phyloP scores from a whole-genome alignment of 345 rosid genomes.

The Atalantia buxifolia region DNA sequence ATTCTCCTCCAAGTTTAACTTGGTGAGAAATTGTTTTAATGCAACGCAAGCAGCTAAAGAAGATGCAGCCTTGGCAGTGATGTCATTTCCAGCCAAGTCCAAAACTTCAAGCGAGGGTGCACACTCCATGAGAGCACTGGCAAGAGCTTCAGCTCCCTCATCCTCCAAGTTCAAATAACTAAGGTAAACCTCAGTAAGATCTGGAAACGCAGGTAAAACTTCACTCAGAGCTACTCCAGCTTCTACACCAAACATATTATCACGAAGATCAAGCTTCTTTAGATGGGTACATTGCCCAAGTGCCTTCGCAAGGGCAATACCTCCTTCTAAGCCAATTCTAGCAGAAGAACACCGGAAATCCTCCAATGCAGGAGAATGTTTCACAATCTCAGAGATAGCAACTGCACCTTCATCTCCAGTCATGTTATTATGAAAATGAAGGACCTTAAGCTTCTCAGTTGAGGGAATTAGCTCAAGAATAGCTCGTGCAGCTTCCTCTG shows the following conservation, averaged over 20 bases:
- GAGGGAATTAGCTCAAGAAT: slow-evolving; percentile 79
- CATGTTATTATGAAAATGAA: slow-evolving; percentile 92
- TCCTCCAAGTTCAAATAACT: slow-evolving; percentile 87
- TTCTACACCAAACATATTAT: slow-evolving; percentile 87
- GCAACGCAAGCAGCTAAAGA: slow-evolving; percentile 60
- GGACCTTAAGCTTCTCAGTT: slow-evolving; percentile 63
- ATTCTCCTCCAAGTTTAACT: slow-evolving; percentile 79
- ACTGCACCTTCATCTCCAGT: slow-evolving; percentile 84
- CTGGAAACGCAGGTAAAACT: slow-evolving; percentile 43
- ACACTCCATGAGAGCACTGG: slow-evolving; percentile 55
- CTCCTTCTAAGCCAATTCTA: slow-evolving; percentile 77
- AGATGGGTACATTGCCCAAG: slow-evolving; percentile 51
- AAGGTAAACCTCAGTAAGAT: slow-evolving; percentile 67
- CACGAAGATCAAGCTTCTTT: slow-evolving; percentile 86
- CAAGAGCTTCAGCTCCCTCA: slow-evolving; percentile 65
- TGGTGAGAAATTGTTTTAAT: slow-evolving; percentile 55
- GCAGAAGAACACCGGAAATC: slow-evolving; percentile 85
- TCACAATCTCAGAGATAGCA: slow-evolving; percentile 69
- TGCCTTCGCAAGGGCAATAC: slow-evolving; percentile 73
- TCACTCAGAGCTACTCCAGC: slow-evolving; percentile 67
- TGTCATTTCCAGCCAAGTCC: slow-evolving; percentile 90
- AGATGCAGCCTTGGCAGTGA: slow-evolving; percentile 53
- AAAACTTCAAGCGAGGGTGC: slow-evolving; percentile 73
- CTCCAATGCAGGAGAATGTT: slow-evolving; percentile 50
- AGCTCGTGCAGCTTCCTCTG: slow-evolving; percentile 88